These are phyloP conservation scores for Cercospora sesami DNA, from an alignment of 2,329 filamentous ascomycete genomes.

Conservation along the genomic window DNA sequence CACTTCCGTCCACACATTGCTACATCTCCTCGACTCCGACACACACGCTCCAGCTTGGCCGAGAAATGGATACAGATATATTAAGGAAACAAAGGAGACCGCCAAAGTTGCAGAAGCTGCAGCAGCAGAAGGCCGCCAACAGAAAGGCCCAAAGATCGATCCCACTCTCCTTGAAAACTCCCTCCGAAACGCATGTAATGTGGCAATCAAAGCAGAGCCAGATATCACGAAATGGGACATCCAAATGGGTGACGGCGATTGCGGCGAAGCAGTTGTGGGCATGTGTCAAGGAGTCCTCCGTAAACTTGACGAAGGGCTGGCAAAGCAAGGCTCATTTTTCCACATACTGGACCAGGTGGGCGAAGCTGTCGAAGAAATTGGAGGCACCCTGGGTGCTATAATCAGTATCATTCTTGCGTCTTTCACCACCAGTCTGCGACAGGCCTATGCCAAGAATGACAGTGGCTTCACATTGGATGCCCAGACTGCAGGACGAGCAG, in stretches of 20 bases:
- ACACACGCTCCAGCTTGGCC: constrained; percentile 57
- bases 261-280: constrained; percentile 56
- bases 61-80: constrained; percentile 46
- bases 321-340: constrained; percentile 35
- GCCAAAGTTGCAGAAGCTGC: constrained; percentile 37
- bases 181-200: constrained; percentile 46
- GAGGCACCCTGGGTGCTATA: constrained; percentile 43
- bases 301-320: constrained; percentile 35
- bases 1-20: constrained; percentile 44
- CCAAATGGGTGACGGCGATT: constrained; percentile 66
- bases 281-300: constrained; percentile 41
- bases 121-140: constrained; percentile 39
- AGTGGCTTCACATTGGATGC: constrained; percentile 29
- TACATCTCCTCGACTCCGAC: constrained; percentile 52
- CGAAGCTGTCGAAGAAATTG: constrained; percentile 41
- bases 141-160: constrained; percentile 35
- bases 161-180: constrained; percentile 40
- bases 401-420: constrained; percentile 41
- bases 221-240: constrained; percentile 65
- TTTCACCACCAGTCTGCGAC: constrained; percentile 43
- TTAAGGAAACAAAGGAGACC: constrained; percentile 18
- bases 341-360: constrained; percentile 39
- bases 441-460: constrained; percentile 34
- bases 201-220: constrained; percentile 59
- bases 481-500: constrained; percentile 32